Evolutionary conservation across 768 basidiomycete species (phyloP).

Genomic region (Phaeolepiota aurea): DNA sequence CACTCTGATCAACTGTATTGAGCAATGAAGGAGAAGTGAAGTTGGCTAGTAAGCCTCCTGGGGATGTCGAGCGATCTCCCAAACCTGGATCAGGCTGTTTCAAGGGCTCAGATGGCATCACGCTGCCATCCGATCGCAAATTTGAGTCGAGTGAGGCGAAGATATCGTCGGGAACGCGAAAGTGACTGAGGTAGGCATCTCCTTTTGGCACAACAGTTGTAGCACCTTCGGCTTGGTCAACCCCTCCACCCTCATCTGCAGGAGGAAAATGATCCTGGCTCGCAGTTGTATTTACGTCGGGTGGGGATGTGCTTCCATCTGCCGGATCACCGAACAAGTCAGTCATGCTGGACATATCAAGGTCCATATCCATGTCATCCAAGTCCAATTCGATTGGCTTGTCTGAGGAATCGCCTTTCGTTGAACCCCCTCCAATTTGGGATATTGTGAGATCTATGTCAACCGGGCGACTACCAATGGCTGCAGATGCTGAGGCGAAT

Average conservation of each 20-base stretch:
- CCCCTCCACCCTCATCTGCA: slow-evolving; percentile 4
- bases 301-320: slow-evolving; percentile 20
- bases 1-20: not conserved
- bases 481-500: slow-evolving; percentile 35
- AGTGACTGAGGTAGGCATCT: slow-evolving; percentile 26
- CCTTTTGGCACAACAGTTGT: slow-evolving; percentile 9
- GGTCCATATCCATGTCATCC: slow-evolving; percentile 62
- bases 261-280: slow-evolving; percentile 47
- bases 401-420: slow-evolving; percentile 59
- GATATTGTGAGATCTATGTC: slow-evolving; percentile 57
- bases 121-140: slow-evolving; percentile 6
- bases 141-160: slow-evolving; percentile 21
- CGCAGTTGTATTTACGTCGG: slow-evolving; percentile 21
- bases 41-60: slow-evolving; percentile 32
- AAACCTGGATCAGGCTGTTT: slow-evolving; percentile 4
- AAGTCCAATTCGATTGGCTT: slow-evolving; percentile 79
- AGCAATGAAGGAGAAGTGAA: slow-evolving; percentile 24
- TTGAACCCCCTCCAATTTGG: slow-evolving; percentile 15
- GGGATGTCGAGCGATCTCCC: slow-evolving; percentile 28
- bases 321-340: slow-evolving; percentile 47
- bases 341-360: slow-evolving; percentile 47
- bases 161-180: slow-evolving; percentile 19
- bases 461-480: slow-evolving; percentile 21
- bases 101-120: not conserved
- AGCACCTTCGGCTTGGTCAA: not conserved